phyloP scores from a whole-genome alignment of 805 yeast genomes.

The Lachancea dasiensis region DNA sequence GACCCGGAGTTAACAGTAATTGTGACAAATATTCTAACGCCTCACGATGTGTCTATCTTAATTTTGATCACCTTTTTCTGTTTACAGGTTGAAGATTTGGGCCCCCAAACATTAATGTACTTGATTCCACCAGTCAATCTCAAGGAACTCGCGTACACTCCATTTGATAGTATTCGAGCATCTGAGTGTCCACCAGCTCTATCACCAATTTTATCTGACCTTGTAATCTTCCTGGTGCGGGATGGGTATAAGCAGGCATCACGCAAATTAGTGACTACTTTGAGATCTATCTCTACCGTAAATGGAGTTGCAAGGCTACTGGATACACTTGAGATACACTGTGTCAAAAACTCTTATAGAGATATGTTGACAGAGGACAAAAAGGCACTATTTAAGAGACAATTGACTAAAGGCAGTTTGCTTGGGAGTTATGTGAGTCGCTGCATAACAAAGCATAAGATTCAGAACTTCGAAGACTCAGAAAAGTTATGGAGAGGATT shows the following conservation, averaged over 20 bases:
- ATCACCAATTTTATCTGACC: constrained; percentile 3
- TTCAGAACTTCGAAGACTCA: constrained; percentile 11
- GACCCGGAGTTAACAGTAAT: too few relatives aligned
- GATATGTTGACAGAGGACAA: not conserved
- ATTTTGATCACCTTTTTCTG: constrained; percentile 20
- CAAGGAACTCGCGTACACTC: not conserved
- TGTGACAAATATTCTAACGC: constrained; percentile 16
- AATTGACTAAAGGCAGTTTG: constrained; percentile 6
- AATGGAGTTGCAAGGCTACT: constrained; percentile 5
- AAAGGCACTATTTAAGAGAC: constrained; percentile 2
- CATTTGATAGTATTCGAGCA: not conserved
- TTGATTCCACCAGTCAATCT: constrained; percentile 4
- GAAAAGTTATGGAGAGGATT: constrained; percentile 11
- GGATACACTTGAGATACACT: constrained; percentile 5
- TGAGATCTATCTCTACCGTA: constrained; percentile 6
- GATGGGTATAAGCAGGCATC: constrained; percentile 2
- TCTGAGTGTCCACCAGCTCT: not conserved
- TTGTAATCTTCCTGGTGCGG: constrained; percentile 6
- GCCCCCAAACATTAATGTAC: not conserved
- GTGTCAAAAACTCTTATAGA: constrained; percentile 4
- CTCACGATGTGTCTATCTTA: constrained; percentile 24
- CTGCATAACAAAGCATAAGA: constrained; percentile 7
- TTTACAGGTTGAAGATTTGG: constrained; percentile 7
- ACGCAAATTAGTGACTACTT: constrained; percentile 7
- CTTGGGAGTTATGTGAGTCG: constrained; percentile 6